phyloP scores from a whole-genome alignment of 805 yeast genomes.

The Ogataea trehaloabstinens region DNA sequence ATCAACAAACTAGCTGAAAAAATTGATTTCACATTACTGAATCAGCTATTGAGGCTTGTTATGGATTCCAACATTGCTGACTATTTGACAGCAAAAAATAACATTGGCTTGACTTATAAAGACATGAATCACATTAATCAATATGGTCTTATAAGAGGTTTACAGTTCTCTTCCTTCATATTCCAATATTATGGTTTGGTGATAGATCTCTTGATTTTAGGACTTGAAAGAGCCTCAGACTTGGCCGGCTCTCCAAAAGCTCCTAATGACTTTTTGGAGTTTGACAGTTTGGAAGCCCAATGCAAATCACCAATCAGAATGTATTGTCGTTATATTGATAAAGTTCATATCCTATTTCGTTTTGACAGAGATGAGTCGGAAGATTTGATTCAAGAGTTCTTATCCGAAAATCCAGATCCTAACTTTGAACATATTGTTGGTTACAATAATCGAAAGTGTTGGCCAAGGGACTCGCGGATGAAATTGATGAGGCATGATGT shows the following conservation, averaged over 20 bases:
- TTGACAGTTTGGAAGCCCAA: constrained; percentile 57
- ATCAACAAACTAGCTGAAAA: constrained; percentile 75
- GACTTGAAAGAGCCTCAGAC: constrained; percentile 83
- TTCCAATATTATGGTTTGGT: constrained; percentile 88
- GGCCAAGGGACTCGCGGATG: constrained; percentile 96
- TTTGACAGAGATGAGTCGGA: constrained; percentile 72
- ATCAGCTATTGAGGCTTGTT: constrained; percentile 73
- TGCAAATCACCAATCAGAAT: constrained; percentile 70
- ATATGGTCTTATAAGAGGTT: constrained; percentile 82
- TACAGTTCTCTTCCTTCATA: constrained; percentile 87
- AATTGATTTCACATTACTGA: constrained; percentile 82
- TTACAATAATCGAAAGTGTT: constrained; percentile 83
- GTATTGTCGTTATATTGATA: constrained; percentile 82
- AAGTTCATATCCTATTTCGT: constrained; percentile 73
- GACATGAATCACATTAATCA: constrained; percentile 95
- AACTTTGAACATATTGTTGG: constrained; percentile 84
- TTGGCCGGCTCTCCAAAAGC: constrained; percentile 72
- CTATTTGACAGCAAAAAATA: constrained; percentile 88
- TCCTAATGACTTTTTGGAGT: constrained; percentile 81
- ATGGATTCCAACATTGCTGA: constrained; percentile 93
- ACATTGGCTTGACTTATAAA: constrained; percentile 75
- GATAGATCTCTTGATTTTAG: constrained; percentile 77
- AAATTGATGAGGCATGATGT: constrained; percentile 87
- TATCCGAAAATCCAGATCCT: constrained; percentile 89
- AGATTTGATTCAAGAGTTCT: constrained; percentile 69